Evolutionary conservation across 2,329 filamentous ascomycete genomes (phyloP).

Genomic region (Furcasterigmium sp.): DNA sequence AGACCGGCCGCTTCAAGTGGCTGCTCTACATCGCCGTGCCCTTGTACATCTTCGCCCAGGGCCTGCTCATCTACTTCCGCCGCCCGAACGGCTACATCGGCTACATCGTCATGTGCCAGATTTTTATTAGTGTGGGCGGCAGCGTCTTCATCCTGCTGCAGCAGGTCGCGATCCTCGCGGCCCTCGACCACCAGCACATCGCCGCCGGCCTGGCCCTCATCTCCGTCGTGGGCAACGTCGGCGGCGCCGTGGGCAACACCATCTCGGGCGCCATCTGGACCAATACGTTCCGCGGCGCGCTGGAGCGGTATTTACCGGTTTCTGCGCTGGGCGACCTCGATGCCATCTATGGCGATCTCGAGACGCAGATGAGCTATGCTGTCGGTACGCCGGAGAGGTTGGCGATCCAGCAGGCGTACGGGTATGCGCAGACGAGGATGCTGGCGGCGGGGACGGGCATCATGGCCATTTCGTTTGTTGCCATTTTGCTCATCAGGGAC

Average conservation of each 20-base stretch:
- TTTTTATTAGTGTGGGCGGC: slow-evolving; percentile 35
- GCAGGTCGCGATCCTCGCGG: slow-evolving; percentile 54
- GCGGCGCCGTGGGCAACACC: slow-evolving; percentile 38
- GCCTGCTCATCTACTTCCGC: slow-evolving; percentile 38
- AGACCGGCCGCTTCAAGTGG: slow-evolving; percentile 44
- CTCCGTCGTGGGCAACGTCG: slow-evolving; percentile 36
- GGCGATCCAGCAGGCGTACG: slow-evolving; percentile 53
- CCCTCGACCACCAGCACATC: slow-evolving; percentile 47
- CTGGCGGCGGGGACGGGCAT: slow-evolving; percentile 24
- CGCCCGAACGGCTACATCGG: slow-evolving; percentile 23
- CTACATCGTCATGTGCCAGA: slow-evolving; percentile 32
- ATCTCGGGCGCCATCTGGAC: slow-evolving; percentile 38
- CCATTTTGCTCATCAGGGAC: slow-evolving; percentile 38
- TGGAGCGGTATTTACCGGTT: slow-evolving; percentile 43
- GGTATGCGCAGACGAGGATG: slow-evolving; percentile 41
- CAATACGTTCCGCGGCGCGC: slow-evolving; percentile 34
- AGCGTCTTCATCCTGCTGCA: slow-evolving; percentile 30
- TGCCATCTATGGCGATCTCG: slow-evolving; percentile 47
- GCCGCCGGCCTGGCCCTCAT: slow-evolving; percentile 42
- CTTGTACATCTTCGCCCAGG: slow-evolving; percentile 48
- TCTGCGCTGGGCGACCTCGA: slow-evolving; percentile 26
- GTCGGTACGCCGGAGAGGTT: slow-evolving; percentile 33
- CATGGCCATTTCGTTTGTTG: slow-evolving; percentile 24
- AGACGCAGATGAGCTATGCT: slow-evolving; percentile 42
- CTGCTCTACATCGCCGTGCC: slow-evolving; percentile 37